Evolutionary conservation across 2,329 filamentous ascomycete genomes (phyloP).

Genomic region (Dothistroma septosporum): DNA sequence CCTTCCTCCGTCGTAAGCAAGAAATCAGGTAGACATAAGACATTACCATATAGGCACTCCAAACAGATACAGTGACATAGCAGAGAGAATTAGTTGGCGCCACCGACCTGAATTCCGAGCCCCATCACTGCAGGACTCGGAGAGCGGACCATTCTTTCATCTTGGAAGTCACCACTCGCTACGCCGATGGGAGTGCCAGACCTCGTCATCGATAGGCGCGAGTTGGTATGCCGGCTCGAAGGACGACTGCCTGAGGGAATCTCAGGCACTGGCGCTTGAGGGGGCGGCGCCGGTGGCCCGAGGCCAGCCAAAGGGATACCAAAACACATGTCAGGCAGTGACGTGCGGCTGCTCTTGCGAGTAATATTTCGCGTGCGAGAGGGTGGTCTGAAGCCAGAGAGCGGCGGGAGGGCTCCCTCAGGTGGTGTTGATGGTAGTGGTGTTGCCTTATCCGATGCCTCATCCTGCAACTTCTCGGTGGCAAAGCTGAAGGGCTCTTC

Average conservation of each 20-base stretch:
- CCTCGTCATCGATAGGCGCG: conserved; percentile 4
- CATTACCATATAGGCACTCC: not conserved
- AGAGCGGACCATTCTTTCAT: not conserved
- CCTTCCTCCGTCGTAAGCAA: not conserved
- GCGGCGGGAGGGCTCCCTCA: not conserved
- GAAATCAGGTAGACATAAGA: not conserved
- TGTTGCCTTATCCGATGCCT: conserved; percentile 17
- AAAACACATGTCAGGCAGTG: conserved; percentile 31
- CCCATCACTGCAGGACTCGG: conserved; percentile 1
- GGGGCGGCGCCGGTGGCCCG: conserved; percentile 46
- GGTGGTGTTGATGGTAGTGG: conserved; percentile 4
- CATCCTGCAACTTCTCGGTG: conserved; percentile 7
- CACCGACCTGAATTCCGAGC: conserved; percentile 8
- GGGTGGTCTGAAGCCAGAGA: conserved; percentile 26
- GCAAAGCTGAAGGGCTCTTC: conserved; percentile 9
- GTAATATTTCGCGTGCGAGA: conserved; percentile 7
- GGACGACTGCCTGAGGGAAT: conserved; percentile 15
- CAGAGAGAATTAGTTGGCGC: not conserved
- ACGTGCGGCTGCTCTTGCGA: conserved; percentile 16
- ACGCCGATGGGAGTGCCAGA: conserved; percentile 17
- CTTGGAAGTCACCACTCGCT: conserved; percentile 10
- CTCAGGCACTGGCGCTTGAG: conserved; percentile 42
- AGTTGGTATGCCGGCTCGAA: conserved; percentile 3
- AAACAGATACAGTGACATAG: not conserved
- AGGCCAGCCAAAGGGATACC: conserved; percentile 40